These are phyloP conservation scores for Acacia acuminata DNA, from an alignment of 306 rosid species.

Conservation along the genomic window DNA sequence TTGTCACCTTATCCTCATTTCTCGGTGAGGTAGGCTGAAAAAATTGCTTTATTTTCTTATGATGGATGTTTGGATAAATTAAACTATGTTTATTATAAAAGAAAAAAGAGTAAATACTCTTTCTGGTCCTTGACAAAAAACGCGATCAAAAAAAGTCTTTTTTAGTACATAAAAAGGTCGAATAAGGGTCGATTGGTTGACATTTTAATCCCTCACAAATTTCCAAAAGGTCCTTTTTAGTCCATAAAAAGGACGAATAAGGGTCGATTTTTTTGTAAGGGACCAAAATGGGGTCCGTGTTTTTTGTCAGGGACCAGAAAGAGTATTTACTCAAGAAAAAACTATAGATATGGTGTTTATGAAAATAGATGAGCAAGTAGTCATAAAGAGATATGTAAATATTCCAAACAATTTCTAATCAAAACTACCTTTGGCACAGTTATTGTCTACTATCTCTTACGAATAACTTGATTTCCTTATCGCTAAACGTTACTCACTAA, in stretches of 20 bases:
- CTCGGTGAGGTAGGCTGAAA: neutral
- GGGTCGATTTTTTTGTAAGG: too few species aligned
- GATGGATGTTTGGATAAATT: neutral
- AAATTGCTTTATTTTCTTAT: neutral
- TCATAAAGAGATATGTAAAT: neutral
- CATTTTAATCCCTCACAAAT: too few species aligned
- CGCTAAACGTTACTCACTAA: neutral
- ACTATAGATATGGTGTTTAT: neutral
- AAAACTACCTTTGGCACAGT: neutral
- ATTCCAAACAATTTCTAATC: neutral
- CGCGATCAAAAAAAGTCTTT: too few species aligned
- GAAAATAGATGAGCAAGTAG: neutral
- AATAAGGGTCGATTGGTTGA: too few species aligned
- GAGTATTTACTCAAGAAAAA: too few species aligned
- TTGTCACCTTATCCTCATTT: slow-evolving; percentile 18
- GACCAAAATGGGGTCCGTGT: too few species aligned
- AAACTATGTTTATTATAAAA: neutral
- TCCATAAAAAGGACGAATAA: too few species aligned
- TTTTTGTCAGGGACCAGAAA: too few species aligned
- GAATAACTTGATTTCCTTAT: neutral
- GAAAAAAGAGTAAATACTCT: too few species aligned
- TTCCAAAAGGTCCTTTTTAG: too few species aligned
- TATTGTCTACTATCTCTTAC: neutral
- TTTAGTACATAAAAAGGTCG: too few species aligned
- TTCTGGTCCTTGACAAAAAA: too few species aligned